Percentiles rank a stretch among this genome's conserved stretches.
These are phyloP conservation scores for Paraphoma chrysanthemicola DNA, from an alignment of 2,329 filamentous ascomycete species.

Conservation along the genomic window DNA sequence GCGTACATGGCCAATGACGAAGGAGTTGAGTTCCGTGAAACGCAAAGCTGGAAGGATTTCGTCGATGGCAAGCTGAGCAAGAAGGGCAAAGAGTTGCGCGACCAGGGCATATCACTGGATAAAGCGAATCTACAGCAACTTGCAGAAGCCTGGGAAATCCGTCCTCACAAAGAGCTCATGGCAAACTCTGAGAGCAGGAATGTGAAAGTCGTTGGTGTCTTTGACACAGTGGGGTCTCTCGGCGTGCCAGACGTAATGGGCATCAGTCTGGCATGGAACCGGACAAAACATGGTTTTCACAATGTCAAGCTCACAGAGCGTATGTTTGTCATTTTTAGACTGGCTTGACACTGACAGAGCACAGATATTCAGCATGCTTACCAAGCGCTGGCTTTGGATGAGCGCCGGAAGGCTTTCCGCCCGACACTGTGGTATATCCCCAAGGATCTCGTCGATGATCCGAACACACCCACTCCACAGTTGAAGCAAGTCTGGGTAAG, in stretches of 20 bases:
- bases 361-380: constrained; percentile 59
- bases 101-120: constrained; percentile 14
- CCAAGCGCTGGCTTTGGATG: constrained; percentile 63
- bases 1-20: constrained; percentile 42
- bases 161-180: constrained; percentile 32
- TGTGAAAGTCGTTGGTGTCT: constrained; percentile 55
- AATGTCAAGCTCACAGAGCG: constrained; percentile 42
- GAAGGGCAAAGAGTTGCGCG: constrained; percentile 22
- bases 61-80: constrained; percentile 45
- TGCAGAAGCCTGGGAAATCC: constrained; percentile 45
- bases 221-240: constrained; percentile 57
- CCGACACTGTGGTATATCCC: constrained; percentile 59
- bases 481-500: constrained; percentile 59
- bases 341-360: constrained; percentile 34
- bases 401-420: constrained; percentile 59
- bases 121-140: constrained; percentile 29
- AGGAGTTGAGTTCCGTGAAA: constrained; percentile 32
- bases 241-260: constrained; percentile 54
- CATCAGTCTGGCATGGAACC: constrained; percentile 20
- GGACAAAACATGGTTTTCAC: constrained; percentile 42
- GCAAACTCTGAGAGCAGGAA: constrained; percentile 29
- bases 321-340: constrained; percentile 24
- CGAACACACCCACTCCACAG: constrained; percentile 32
- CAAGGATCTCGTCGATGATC: constrained; percentile 41
- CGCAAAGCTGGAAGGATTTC: constrained; percentile 37